Percentiles rank a stretch among this genome's conserved stretches.
phyloP scores from a whole-genome alignment of 1,139 yeast species.

The Saccharomyces hybrid region DNA sequence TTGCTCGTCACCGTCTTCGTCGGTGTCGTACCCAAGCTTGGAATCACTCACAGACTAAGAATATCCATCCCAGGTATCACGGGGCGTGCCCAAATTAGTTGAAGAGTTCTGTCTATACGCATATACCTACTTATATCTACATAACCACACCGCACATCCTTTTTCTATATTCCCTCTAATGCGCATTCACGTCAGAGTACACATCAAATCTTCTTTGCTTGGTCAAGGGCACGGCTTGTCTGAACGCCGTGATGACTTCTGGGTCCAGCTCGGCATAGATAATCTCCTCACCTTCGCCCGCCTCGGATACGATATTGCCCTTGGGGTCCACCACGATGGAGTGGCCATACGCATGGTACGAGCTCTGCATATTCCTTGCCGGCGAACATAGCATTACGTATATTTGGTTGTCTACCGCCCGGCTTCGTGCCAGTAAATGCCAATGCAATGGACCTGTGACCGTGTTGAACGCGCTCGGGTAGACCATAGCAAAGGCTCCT shows the following conservation, averaged over 20 bases:
- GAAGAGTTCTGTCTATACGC: neutral
- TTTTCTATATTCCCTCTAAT: neutral
- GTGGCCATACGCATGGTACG: slow-evolving; percentile 90
- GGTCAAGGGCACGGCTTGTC: slow-evolving; percentile 70
- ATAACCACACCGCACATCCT: neutral
- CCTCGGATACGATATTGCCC: slow-evolving; percentile 75
- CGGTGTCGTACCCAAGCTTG: slow-evolving; percentile 82
- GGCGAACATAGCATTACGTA: slow-evolving; percentile 82
- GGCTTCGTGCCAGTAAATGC: slow-evolving; percentile 75
- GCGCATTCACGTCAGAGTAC: slow-evolving; percentile 50
- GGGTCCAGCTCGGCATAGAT: slow-evolving; percentile 74
- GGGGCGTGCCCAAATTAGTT: slow-evolving; percentile 31
- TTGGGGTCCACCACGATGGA: slow-evolving; percentile 82
- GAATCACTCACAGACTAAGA: slow-evolving; percentile 70
- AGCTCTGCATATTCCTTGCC: slow-evolving; percentile 59
- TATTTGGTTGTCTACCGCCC: slow-evolving; percentile 86
- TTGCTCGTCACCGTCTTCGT: slow-evolving; percentile 71
- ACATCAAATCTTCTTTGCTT: slow-evolving; percentile 80
- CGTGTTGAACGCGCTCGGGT: slow-evolving; percentile 94
- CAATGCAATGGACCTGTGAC: slow-evolving; percentile 95
- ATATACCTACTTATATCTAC: neutral
- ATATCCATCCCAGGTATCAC: slow-evolving; percentile 48
- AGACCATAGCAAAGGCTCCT: slow-evolving; percentile 79
- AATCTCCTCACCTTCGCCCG: slow-evolving; percentile 78
- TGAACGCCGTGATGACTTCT: slow-evolving; percentile 48